Base-by-base conservation (phyloP, 257 asterid species). In the Craterostigma plantagineum region DNA sequence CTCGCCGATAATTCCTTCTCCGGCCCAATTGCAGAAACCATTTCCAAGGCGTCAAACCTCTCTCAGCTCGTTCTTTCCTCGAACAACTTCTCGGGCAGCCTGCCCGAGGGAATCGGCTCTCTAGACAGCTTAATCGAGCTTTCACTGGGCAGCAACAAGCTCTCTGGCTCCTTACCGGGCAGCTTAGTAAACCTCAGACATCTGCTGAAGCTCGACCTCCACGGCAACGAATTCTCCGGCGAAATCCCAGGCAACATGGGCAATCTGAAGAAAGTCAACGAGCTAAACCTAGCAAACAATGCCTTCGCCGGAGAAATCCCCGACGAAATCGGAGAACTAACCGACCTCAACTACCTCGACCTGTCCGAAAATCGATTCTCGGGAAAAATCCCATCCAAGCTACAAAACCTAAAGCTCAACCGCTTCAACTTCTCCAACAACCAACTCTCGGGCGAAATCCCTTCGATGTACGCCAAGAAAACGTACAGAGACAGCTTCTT, bases 401-500 rank as follows among this genome's bases (percentile, higher is more conserved):
- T 90, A 33, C 99, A 90, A 74, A 77, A 80, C 53, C 61, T 90
- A 80, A 90, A 77, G 81, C 92, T 90, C 23, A 90, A 80, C 61
- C 75, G 80, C 35, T 65, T 90, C 38, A 85, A 90, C 53, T 30
- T 90, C 35, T 90, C 99, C 2, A 72, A 64, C 10, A 90, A 90
- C 61, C 87, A 50, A 9, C 80, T 90, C 47, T 72, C 92, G 0
- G 99, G 99, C 1, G 72, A 65, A n/a, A 69, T 83, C 15, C 96
- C 99, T 1, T 79, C 94, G 0, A 50, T 69, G 57, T 90, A 75
- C 49, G 79, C 92, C 33, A 83, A 83, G 62, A 63, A 43, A 51
- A 79, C 77, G 84, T 90, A 90, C 33, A 77, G 42, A 48, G 77
- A 60, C 10, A 83, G 96, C 66, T 90, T 90, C 57, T 37, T 75